A percentile compares a stretch with the other conserved stretches of the same genome.
These are phyloP conservation scores for Starmerella stigmatis DNA, from an alignment of 805 yeast species.

Conservation along the genomic window DNA sequence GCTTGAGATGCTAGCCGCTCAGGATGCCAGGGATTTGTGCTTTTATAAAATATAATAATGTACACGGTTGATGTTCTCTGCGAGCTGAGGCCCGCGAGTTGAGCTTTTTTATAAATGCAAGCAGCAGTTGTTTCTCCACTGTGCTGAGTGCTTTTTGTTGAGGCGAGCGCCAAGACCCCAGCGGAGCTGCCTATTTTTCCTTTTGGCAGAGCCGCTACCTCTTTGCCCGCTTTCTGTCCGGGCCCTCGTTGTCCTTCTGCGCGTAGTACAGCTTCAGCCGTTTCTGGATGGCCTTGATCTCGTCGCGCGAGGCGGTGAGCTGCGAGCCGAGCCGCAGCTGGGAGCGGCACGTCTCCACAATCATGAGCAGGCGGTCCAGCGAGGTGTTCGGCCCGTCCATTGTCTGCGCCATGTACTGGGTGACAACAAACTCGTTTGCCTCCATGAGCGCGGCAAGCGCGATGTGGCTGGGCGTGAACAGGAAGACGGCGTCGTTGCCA, in stretches of 20 bases:
- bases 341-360: conserved; percentile 26
- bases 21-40: too few relatives aligned
- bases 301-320: conserved; percentile 24
- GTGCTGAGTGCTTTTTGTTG: too few relatives aligned
- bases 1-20: too few relatives aligned
- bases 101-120: too few relatives aligned
- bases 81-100: too few relatives aligned
- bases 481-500: conserved; percentile 63
- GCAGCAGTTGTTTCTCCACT: too few relatives aligned
- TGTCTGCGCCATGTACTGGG: conserved; percentile 59
- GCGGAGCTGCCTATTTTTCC: too few relatives aligned
- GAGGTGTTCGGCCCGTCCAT: conserved; percentile 27
- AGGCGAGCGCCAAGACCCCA: too few relatives aligned
- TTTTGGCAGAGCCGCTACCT: not conserved
- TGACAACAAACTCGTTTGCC: conserved; percentile 52
- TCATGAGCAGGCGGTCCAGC: conserved; percentile 22
- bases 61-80: too few relatives aligned
- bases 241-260: conserved; percentile 9
- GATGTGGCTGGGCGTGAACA: conserved; percentile 88
- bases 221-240: conserved; percentile 8
- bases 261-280: conserved; percentile 27
- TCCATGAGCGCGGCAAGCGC: conserved; percentile 76
- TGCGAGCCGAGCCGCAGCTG: conserved; percentile 20
- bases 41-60: too few relatives aligned
- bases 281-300: conserved; percentile 30